Percentiles rank a stretch among this genome's conserved stretches.
These are phyloP conservation scores for Pseudocercospora eumusae DNA, from an alignment of 2,329 filamentous ascomycete species.

Conservation along the genomic window DNA sequence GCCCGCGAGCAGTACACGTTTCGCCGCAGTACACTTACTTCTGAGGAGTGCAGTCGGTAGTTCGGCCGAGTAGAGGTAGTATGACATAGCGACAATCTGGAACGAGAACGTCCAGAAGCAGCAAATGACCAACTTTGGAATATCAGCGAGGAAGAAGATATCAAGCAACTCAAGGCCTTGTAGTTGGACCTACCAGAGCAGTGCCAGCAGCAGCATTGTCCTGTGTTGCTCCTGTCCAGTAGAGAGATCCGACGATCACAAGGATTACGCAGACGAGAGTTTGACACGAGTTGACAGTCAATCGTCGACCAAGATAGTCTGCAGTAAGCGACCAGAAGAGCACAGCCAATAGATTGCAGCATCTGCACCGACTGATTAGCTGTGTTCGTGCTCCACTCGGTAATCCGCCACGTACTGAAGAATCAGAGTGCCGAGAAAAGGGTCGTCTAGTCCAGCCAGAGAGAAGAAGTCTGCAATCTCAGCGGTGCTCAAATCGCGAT, in stretches of 20 bases:
- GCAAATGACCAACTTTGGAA: conserved; percentile 13
- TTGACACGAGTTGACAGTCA: conserved; percentile 12
- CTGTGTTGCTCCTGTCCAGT: conserved; percentile 9
- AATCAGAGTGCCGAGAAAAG: conserved; percentile 12
- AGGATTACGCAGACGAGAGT: conserved; percentile 10
- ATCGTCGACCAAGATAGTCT: conserved; percentile 9
- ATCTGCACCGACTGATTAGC: not conserved
- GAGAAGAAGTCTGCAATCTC: conserved; percentile 14
- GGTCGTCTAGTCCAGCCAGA: conserved; percentile 9
- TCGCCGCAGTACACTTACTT: not conserved
- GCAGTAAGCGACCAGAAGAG: conserved; percentile 9
- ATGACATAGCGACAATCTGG: conserved; percentile 13
- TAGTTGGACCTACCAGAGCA: conserved; percentile 1
- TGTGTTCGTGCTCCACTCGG: not conserved
- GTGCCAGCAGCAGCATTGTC: conserved; percentile 1
- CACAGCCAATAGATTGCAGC: conserved; percentile 10
- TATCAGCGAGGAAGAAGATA: not conserved
- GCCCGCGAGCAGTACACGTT: not conserved
- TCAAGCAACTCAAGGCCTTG: not conserved
- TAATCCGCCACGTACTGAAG: conserved; percentile 3
- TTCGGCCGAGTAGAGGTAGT: conserved; percentile 13
- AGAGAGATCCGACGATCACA: conserved; percentile 7
- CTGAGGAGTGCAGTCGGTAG: conserved; percentile 11
- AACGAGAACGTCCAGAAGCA: conserved; percentile 16
- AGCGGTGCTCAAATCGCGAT: not conserved